A percentile compares a stretch with the other conserved stretches of the same genome.
Evolutionary conservation across 352 stramenopile species (phyloP).

Genomic region (Phytophthora idaei): DNA sequence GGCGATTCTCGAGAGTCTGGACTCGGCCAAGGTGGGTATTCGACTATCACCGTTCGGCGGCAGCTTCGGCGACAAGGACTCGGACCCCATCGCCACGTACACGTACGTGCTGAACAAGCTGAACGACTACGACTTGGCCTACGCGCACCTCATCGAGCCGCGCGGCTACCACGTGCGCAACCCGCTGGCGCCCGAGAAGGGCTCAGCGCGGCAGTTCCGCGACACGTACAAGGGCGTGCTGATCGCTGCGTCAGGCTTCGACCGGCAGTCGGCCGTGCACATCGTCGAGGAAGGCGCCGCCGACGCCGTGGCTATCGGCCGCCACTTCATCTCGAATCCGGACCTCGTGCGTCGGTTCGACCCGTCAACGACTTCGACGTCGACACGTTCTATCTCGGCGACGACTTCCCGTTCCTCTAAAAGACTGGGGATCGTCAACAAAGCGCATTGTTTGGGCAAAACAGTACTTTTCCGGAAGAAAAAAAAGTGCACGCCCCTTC

Average conservation of each 20-base stretch:
- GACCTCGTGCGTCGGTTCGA: constrained; percentile 68
- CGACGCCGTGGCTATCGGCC: constrained; percentile 71
- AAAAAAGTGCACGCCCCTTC: too few relatives aligned
- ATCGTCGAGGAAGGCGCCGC: constrained; percentile 58
- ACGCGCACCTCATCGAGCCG: constrained; percentile 69
- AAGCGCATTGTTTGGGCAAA: too few relatives aligned
- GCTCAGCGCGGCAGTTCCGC: constrained; percentile 54
- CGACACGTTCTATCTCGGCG: constrained; percentile 53
- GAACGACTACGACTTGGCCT: constrained; percentile 63
- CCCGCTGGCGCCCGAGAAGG: constrained; percentile 43
- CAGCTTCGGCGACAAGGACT: constrained; percentile 57
- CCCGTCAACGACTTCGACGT: constrained; percentile 52
- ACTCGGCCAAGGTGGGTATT: constrained; percentile 48
- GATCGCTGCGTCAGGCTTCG: constrained; percentile 64
- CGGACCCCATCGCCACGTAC: constrained; percentile 55
- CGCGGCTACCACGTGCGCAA: constrained; percentile 49
- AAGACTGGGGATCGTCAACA: too few relatives aligned
- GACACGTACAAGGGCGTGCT: constrained; percentile 67
- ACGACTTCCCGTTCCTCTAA: constrained; percentile 51
- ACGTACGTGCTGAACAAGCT: constrained; percentile 57
- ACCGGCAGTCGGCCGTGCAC: constrained; percentile 46
- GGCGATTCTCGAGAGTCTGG: constrained; percentile 43
- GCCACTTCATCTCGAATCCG: constrained; percentile 79
- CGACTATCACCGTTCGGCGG: constrained; percentile 52
- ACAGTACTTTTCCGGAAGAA: too few relatives aligned